Conservation (phyloP, 2,329 filamentous ascomycete species). For the Calonectria hongkongensis region DNA sequence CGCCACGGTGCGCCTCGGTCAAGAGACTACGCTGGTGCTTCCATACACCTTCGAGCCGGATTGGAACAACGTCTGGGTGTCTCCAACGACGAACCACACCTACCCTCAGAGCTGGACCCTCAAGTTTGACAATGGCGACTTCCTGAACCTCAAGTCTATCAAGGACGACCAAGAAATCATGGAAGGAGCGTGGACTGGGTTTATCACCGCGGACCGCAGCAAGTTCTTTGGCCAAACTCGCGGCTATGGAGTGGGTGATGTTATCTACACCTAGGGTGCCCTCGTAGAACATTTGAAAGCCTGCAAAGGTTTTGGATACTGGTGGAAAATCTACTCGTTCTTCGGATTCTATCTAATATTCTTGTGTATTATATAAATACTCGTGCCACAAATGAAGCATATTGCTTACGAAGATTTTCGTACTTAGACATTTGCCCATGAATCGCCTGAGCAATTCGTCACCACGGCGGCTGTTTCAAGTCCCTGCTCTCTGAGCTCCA, state of each 20-base stretch:
- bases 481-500: background rate
- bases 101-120: conserved; percentile 31
- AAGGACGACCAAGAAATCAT: conserved; percentile 15
- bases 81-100: background rate
- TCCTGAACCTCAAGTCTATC: conserved; percentile 7
- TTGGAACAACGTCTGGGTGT: conserved; percentile 24
- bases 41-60: conserved; percentile 14
- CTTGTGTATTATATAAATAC: background rate
- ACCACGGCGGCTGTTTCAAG: background rate
- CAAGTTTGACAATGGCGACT: conserved; percentile 32
- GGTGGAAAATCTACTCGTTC: background rate
- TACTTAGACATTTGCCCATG: background rate
- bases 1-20: conserved; percentile 24
- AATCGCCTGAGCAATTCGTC: background rate
- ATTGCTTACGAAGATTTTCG: background rate
- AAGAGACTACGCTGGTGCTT: conserved; percentile 29
- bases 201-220: background rate
- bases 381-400: background rate
- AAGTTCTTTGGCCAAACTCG: conserved; percentile 27
- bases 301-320: background rate
- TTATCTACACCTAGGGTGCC: background rate
- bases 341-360: background rate
- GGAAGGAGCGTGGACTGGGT: conserved; percentile 25
- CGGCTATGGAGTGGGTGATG: conserved; percentile 24
- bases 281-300: too few species aligned